Base-by-base conservation (phyloP, 2,329 filamentous ascomycete species). In the Cordyceps cateniannulata region DNA sequence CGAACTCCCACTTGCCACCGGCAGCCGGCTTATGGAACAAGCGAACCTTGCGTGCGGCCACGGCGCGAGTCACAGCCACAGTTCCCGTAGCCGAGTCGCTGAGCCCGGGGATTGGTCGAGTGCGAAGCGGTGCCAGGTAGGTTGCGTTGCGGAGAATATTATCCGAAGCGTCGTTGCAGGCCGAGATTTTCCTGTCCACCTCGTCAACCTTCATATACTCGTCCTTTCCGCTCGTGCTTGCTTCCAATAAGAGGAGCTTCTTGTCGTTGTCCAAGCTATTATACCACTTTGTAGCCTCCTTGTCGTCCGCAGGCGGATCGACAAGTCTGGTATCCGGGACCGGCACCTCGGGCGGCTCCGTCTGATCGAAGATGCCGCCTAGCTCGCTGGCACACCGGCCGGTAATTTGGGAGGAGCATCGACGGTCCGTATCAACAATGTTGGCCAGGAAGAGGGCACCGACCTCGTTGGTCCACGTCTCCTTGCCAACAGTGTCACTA, bases 101-200 rank as follows among this genome's bases (percentile, higher is more conserved):
- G 5, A 69, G 54, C 0, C 58, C 44, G 0, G 25, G 24, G 0
- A 72, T 51, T 0, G 73, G 72, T 0, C 73, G 60, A 0, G 72
- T 74, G 10, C 63, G 60, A 2, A 76, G 40, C 0, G 72, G 70
- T 4, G 72, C 73, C 12, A 74, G 57, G 9, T 67, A 70, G 35
- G 68, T 62, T 1, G 72, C 64, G 1, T 70, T 65, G 3, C 69
- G 65, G 27, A 70, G 71, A 0, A 70, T 29, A n/a, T 76, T 50
- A n/a, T 68, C 73, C 0, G 67, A 68, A 1, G 73, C 74, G 22
- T 76, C 73, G 61, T 75, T 66, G 54, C 72, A 75, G 32, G 32
- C 32, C 32, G 32, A 35, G 32, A 35, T 35, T 12, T 35, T 35
- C 32, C 32, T 35, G 32, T 35, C 32, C 50, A 55, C 16, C 40